phyloP scores from a whole-genome alignment of 352 stramenopile genomes.

The Phytopythium sindhum region DNA sequence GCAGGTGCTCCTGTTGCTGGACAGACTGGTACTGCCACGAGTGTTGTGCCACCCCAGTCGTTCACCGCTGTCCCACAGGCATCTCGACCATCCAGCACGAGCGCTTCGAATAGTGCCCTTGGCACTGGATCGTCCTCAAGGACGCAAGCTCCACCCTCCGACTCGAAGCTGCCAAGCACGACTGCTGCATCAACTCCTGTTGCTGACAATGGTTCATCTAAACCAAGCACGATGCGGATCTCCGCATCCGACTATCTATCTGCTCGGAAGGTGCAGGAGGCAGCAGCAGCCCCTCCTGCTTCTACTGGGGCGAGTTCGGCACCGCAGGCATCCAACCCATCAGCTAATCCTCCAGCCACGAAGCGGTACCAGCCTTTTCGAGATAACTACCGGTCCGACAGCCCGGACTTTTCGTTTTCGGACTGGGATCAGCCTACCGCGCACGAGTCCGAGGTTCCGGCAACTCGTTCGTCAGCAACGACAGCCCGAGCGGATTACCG shows the following conservation, averaged over 20 bases:
- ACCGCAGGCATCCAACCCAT: not conserved
- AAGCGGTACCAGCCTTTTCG: not conserved
- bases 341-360: not conserved
- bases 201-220: not conserved
- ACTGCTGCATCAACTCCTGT: not conserved
- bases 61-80: not conserved
- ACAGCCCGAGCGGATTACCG: not conserved
- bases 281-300: not conserved
- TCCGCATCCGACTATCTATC: conserved; percentile 25
- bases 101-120: not conserved
- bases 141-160: not conserved
- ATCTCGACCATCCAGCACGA: not conserved
- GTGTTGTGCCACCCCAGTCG: not conserved
- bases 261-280: not conserved
- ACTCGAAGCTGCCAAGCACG: not conserved
- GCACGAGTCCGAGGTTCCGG: not conserved
- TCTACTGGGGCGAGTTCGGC: not conserved
- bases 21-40: not conserved
- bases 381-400: not conserved
- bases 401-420: conserved; percentile 3
- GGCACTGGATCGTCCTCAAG: not conserved
- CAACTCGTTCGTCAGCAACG: not conserved
- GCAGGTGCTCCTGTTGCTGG: not conserved
- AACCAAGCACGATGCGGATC: conserved; percentile 16
- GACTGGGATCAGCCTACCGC: not conserved